phyloP scores from a whole-genome alignment of 352 stramenopile genomes.

The Pythium monospermum region DNA sequence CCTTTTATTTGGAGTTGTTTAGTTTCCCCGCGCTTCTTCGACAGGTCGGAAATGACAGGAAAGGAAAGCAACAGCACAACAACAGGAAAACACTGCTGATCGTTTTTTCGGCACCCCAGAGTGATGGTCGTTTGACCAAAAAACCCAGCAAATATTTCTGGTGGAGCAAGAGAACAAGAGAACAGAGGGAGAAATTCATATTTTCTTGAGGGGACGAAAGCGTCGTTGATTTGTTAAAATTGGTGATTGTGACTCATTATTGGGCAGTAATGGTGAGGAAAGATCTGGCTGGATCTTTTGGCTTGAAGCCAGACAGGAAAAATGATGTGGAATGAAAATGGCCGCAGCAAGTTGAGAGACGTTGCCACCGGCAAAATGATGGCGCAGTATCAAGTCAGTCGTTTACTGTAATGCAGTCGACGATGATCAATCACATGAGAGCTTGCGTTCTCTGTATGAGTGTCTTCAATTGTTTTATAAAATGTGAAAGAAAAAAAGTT shows the following conservation, averaged over 20 bases:
- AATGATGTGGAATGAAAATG: no score
- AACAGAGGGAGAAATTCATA: no score
- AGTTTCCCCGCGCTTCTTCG: constrained; percentile 11
- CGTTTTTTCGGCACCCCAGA: constrained; percentile 14
- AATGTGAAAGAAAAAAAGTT: not conserved
- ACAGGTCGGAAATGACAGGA: constrained; percentile 2
- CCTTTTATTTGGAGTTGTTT: not conserved
- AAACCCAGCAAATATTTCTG: constrained; percentile 1
- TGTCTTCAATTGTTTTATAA: not conserved
- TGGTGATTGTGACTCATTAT: not conserved
- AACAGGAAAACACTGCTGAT: constrained; percentile 5
- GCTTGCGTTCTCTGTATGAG: no score
- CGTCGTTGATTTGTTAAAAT: not conserved
- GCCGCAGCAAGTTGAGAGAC: no score
- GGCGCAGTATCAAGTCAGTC: no score
- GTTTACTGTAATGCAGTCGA: no score
- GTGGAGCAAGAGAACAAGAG: not conserved
- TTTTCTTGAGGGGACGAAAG: not conserved
- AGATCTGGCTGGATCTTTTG: not conserved
- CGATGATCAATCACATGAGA: no score
- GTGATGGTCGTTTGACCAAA: constrained; percentile 12
- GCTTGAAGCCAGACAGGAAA: no score
- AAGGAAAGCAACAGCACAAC: constrained; percentile 3
- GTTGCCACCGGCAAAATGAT: no score
- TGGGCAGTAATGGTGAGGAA: not conserved